These are phyloP conservation scores for Dioscorea dumetorum DNA, from an alignment of 106 monocot genomes.

Conservation along the genomic window DNA sequence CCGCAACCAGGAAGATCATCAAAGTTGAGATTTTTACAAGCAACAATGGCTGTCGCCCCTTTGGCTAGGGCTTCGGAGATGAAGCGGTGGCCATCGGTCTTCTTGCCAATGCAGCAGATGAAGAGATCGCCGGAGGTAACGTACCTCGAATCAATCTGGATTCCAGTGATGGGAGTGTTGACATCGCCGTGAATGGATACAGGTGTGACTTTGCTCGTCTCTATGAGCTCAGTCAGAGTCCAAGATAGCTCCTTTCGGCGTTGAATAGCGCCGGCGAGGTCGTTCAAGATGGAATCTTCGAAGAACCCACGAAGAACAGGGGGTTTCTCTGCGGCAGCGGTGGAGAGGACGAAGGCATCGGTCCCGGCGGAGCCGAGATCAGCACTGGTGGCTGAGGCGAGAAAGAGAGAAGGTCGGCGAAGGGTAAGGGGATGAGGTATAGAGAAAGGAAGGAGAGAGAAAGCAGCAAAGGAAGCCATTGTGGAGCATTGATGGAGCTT, in stretches of 20 bases:
- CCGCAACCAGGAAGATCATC: constrained; percentile 6
- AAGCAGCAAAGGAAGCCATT: not conserved
- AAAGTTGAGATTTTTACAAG: constrained; percentile 9
- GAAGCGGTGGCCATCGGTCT: constrained; percentile 21
- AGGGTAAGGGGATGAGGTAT: not conserved
- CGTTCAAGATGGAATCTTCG: not conserved
- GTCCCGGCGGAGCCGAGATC: no score
- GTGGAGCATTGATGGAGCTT: no score
- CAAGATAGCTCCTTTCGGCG: not conserved
- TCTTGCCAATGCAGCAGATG: constrained; percentile 15
- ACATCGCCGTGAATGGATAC: constrained; percentile 10
- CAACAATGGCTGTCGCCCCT: constrained; percentile 22
- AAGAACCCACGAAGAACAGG: not conserved
- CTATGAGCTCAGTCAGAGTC: constrained; percentile 15
- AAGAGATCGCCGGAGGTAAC: constrained; percentile 26
- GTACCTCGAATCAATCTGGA: constrained; percentile 23
- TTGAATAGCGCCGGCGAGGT: not conserved
- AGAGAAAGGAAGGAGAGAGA: not conserved
- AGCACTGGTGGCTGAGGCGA: not conserved
- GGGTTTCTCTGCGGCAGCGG: not conserved
- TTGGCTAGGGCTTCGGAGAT: constrained; percentile 9
- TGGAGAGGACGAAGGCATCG: not conserved
- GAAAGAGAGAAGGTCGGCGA: not conserved
- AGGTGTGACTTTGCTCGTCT: constrained; percentile 4
- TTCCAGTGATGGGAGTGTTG: constrained; percentile 10